Conservation (phyloP, 108 stramenopile species). For the Schizochytrium sp. region DNA sequence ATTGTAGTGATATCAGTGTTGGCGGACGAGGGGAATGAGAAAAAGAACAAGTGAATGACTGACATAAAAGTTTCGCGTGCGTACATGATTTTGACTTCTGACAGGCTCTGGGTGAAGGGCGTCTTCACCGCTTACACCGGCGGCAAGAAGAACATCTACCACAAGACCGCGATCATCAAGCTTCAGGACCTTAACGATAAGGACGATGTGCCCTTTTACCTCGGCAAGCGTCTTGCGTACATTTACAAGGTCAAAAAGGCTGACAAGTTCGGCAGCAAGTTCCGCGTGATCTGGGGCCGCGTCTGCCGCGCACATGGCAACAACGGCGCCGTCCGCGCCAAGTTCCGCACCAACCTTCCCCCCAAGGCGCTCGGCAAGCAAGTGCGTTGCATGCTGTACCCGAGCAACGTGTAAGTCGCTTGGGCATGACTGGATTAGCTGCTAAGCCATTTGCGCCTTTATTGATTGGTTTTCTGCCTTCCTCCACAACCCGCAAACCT, state of each 20-base stretch:
- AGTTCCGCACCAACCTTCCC: conserved; percentile 89
- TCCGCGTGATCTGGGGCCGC: conserved; percentile 96
- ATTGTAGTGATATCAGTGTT: too few species aligned
- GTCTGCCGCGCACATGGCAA: conserved; percentile 88
- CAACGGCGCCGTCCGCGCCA: conserved; percentile 94
- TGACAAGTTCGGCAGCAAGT: conserved; percentile 63
- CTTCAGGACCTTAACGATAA: conserved; percentile 87
- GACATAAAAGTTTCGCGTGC: too few species aligned
- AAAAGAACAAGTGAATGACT: background rate
- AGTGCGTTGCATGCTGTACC: conserved; percentile 54
- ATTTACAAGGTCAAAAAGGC: conserved; percentile 75
- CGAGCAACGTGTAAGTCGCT: conserved; percentile 40
- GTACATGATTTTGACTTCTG: too few species aligned
- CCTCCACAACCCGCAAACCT: too few species aligned
- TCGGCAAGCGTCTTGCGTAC: conserved; percentile 95
- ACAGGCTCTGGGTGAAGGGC: conserved; percentile 86
- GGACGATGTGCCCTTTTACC: conserved; percentile 85
- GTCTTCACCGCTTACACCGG: conserved; percentile 96
- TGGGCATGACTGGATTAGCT: background rate
- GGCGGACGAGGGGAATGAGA: background rate
- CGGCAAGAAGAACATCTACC: conserved; percentile 81
- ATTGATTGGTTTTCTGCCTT: too few species aligned
- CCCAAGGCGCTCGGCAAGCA: conserved; percentile 46
- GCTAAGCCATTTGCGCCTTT: too few species aligned
- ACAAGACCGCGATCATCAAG: conserved; percentile 91